Evolutionary conservation across 768 basidiomycete species (phyloP), one percentile per base, ranked within the genome.

Genomic region (Trametes sanguinea): DNA sequence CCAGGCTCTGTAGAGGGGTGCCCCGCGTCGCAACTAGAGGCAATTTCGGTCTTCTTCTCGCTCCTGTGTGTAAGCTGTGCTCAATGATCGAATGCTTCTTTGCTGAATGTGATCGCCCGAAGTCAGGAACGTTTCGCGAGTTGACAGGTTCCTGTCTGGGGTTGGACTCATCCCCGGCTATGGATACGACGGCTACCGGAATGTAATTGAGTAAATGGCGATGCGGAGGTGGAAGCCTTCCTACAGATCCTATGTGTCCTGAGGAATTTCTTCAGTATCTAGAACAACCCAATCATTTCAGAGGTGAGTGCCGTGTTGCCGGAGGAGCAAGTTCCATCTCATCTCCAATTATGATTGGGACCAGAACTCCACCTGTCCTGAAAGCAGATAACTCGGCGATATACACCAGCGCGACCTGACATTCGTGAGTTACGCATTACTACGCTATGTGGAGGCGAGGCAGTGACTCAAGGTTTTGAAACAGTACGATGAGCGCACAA

Each of bases 381-480:
- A 5, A 22, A 44, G 17, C 27, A 6, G 5, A 6, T 54, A 6
- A 11, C 6, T n/a, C 29, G 29, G 53, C 40, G 40, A 44, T 14
- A 32, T 16, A 22, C 22, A 22, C 22, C 22, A 22, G 22, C 22
- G 22, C 39, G 33, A 30, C 14, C 32, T 33, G 30, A 55, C 55
- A 33, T 14, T 17, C 45, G n/a, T 39, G 45, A 22, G 45, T 47
- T 22, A 16, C 27, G 13, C 10, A 39, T 46, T 7, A 17, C 51
- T n/a, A 29, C 40, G 32, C 11, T 35, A 32, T 44, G 44, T 56
- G 17, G 9, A 7, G 13, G 13, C 45, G 55, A 32, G 57, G 57
- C 57, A 42, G 57, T 59, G 57, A n/a, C 22, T n/a, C 45, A 47
- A n/a, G 11, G 7, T 10, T 10, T 17, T 59, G 57, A 59, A 59